Conservation (phyloP, 1,284 basidiomycete species). For the Waitea zeae region DNA sequence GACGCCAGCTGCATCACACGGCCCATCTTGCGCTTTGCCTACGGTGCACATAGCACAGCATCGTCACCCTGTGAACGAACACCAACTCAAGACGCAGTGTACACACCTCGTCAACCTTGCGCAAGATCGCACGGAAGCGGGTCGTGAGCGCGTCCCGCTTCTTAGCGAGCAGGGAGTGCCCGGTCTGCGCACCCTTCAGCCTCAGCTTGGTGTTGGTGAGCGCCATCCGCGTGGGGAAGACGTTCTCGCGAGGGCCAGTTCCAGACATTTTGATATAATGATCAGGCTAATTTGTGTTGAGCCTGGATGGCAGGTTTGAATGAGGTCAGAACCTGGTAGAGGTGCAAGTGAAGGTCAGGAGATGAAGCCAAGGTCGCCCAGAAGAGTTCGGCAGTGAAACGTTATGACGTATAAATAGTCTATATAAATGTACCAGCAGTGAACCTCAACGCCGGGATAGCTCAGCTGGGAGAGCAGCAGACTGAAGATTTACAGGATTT, state of each 20-base stretch:
- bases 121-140: conserved; percentile 78
- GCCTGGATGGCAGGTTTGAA: too few species aligned
- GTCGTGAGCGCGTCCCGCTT: conserved; percentile 94
- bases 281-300: too few species aligned
- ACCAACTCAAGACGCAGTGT: too few species aligned
- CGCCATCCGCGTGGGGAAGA: conserved; percentile 92
- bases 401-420: too few species aligned
- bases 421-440: too few species aligned
- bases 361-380: neutral
- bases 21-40: conserved; percentile 99
- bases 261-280: conserved; percentile 55
- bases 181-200: conserved; percentile 93
- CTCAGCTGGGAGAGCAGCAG: too few species aligned
- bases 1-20: conserved; percentile 96
- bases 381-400: too few species aligned
- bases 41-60: conserved; percentile 1
- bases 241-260: conserved; percentile 73
- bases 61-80: conserved; percentile 1
- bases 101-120: conserved; percentile 85
- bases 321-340: too few species aligned
- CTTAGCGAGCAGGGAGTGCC: conserved; percentile 93
- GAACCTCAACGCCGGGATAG: conserved; percentile 4
- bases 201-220: conserved; percentile 88
- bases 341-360: neutral
- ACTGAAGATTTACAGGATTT: conserved; percentile 2